Evolutionary conservation across 768 basidiomycete genomes (phyloP).

Genomic region (Amanita inopinata): DNA sequence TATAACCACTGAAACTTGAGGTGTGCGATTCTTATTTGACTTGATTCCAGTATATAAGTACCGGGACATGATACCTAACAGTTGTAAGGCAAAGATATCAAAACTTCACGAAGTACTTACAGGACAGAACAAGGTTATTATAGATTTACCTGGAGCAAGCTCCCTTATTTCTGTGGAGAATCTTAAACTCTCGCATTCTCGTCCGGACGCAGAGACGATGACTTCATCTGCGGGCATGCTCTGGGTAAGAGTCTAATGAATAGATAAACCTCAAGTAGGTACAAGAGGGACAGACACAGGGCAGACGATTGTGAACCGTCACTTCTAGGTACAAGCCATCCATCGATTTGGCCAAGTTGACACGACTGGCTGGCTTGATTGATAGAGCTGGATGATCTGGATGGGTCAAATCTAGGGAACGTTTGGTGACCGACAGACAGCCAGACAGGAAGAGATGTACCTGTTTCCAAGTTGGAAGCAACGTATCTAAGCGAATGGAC

Average conservation of each 20-base stretch:
- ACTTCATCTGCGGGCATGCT: constrained; percentile 53
- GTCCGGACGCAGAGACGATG: constrained; percentile 47
- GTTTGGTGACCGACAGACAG: background rate
- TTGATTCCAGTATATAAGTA: constrained; percentile 55
- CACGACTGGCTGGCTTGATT: constrained; percentile 36
- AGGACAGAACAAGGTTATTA: constrained; percentile 55
- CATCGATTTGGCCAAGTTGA: constrained; percentile 42
- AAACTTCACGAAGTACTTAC: constrained; percentile 32
- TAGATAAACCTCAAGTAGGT: no score
- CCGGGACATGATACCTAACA: constrained; percentile 62
- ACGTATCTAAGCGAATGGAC: constrained; percentile 39
- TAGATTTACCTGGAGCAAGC: constrained; percentile 51
- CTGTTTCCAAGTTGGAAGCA: constrained; percentile 42
- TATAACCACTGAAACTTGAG: constrained; percentile 61
- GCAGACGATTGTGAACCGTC: constrained; percentile 53
- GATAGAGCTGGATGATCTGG: constrained; percentile 63
- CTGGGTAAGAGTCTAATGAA: no score
- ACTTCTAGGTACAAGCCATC: constrained; percentile 61
- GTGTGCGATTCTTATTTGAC: constrained; percentile 54
- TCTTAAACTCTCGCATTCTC: constrained; percentile 50
- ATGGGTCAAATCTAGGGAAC: constrained; percentile 42
- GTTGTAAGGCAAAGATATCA: background rate
- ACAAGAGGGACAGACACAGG: constrained; percentile 78
- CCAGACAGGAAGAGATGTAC: constrained; percentile 23
- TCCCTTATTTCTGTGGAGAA: constrained; percentile 35